phyloP scores from a whole-genome alignment of 2,329 filamentous ascomycete species.

The Raffaelea albimanens region DNA sequence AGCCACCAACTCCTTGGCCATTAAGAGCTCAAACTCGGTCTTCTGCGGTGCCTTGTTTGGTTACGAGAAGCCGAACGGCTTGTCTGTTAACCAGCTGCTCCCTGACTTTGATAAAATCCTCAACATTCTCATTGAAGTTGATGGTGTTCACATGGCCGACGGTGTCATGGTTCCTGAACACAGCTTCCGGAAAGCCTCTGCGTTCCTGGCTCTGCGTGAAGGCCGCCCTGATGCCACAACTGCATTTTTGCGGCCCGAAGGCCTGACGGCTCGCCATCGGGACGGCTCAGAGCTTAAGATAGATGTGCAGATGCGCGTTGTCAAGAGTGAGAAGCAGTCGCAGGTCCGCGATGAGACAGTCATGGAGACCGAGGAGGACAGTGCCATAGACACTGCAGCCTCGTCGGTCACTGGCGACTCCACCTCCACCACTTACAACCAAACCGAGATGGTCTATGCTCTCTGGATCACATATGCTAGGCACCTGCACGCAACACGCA shows the following conservation, averaged over 20 bases:
- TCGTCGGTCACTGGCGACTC: constrained; percentile 12
- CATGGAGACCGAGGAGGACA: constrained; percentile 45
- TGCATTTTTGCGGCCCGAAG: constrained; percentile 74
- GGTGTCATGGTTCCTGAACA: constrained; percentile 97
- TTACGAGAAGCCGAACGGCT: constrained; percentile 71
- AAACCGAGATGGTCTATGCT: constrained; percentile 80
- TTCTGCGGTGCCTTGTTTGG: constrained; percentile 92
- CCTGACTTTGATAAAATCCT: constrained; percentile 82
- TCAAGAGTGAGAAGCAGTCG: constrained; percentile 70
- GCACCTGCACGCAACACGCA: constrained; percentile 70
- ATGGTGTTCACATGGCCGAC: constrained; percentile 73
- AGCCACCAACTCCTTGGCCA: constrained; percentile 64
- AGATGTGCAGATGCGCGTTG: constrained; percentile 92
- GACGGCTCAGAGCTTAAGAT: constrained; percentile 90
- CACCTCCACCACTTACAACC: constrained; percentile 34
- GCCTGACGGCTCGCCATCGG: constrained; percentile 75
- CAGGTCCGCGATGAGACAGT: constrained; percentile 53
- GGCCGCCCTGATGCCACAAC: constrained; percentile 69
- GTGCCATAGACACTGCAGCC: not conserved
- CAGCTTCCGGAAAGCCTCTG: constrained; percentile 82
- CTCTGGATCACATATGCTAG: constrained; percentile 96
- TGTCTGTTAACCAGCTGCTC: constrained; percentile 70
- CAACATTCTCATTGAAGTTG: constrained; percentile 73
- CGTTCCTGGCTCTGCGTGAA: constrained; percentile 73
- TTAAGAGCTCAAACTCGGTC: constrained; percentile 89